Evolutionary conservation across 768 basidiomycete species (phyloP), one percentile per base, ranked within the genome.

Genomic region (Cantharellus anzutake): DNA sequence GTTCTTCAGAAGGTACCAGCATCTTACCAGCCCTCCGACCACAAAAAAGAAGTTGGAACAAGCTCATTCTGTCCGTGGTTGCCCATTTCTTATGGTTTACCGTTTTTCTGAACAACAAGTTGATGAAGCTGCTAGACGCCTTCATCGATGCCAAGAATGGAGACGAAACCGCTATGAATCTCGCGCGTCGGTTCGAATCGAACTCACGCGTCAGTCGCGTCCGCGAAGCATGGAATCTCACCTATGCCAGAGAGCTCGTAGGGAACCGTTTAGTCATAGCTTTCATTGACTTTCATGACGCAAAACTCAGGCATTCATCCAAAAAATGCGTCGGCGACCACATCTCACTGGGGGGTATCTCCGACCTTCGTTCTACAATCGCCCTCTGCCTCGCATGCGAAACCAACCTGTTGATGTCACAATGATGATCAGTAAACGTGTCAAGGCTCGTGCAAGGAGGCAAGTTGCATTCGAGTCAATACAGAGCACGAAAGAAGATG

Each of bases 341-440:
- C 81, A 83, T 41, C 69, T 89, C 61, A 89, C 86, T 4, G 85
- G 88, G 3, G 76, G 74, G 2, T 78, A 79, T 67, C 67, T 89
- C n/a, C 80, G 79, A 5, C 77, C 88, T 0, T 75, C 82, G 0
- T 57, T 78, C 4, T 79, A 70, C 69, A 80, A 89, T 67, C 74
- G 71, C 0, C 86, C 89, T 1, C 76, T 96, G 11, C 89, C 89
- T 0, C 80, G 86, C 0, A 72, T 96, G 64, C 80, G 76, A 44
- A 88, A 86, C 0, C 89, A 94, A 63, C 92, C 93, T 0, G 64
- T 71, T 3, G 73, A 76, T n/a, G 77, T 91, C 51, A 75, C 78
- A 1, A 76, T 78, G 68, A 87, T 91, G 73, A 86, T 93, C 41
- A 67, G 71, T 48, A 69, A 71, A 14, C 72, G 83, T 2, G 71